Evolutionary conservation across 2,329 filamentous ascomycete species (phyloP).

Genomic region (Colletotrichum sp.): DNA sequence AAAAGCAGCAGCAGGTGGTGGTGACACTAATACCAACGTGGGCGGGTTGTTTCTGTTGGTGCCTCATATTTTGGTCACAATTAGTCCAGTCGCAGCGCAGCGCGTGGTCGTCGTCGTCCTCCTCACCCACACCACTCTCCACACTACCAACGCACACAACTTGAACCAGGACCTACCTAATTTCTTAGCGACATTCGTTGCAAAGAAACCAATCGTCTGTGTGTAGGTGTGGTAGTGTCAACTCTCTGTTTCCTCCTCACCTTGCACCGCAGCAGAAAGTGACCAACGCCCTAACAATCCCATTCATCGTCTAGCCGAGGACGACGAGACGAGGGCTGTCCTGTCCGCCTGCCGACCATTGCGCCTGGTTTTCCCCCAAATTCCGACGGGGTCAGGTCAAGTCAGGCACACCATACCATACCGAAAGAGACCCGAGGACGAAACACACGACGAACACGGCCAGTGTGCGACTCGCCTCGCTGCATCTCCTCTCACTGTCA

Average conservation of each 20-base stretch:
- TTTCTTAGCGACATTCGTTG: conserved; percentile 1
- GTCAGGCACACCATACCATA: not conserved
- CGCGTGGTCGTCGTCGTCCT: not conserved
- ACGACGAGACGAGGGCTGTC: not conserved
- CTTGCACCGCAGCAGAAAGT: not conserved
- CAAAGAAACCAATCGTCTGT: not conserved
- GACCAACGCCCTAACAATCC: not conserved
- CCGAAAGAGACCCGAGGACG: not conserved
- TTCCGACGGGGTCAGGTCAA: not conserved
- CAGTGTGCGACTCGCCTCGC: conserved; percentile 2
- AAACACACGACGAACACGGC: conserved; percentile 13
- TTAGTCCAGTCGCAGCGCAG: not conserved
- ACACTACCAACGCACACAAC: not conserved
- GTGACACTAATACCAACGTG: not conserved
- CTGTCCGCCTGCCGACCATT: not conserved
- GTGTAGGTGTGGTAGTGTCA: not conserved
- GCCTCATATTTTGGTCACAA: conserved; percentile 9
- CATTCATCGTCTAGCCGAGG: not conserved
- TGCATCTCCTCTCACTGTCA: not conserved
- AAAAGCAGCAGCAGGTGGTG: not conserved
- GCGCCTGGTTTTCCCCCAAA: not conserved
- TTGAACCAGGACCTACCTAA: not conserved
- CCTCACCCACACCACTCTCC: not conserved
- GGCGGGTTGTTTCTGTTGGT: conserved; percentile 2
- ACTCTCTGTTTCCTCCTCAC: not conserved